These are phyloP conservation scores for Dillenia suffruticosa DNA, from an alignment of 164 flowering plant species.

Conservation along the genomic window DNA sequence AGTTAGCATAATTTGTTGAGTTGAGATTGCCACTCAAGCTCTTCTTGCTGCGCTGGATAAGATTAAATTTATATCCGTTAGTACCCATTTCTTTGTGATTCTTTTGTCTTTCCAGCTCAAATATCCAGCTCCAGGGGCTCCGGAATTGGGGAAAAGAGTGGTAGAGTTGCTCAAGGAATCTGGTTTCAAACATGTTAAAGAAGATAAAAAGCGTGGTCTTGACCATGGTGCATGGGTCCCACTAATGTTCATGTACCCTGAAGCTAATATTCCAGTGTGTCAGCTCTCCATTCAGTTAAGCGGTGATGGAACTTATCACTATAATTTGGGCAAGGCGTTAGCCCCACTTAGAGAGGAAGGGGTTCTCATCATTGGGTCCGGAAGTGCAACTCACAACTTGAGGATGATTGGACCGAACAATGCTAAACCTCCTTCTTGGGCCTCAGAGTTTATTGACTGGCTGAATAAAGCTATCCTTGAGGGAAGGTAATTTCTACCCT, in stretches of 20 bases:
- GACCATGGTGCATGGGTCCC: slow-evolving; percentile 97
- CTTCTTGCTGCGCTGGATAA: no score
- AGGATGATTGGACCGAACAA: slow-evolving; percentile 17
- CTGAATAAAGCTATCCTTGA: slow-evolving; percentile 58
- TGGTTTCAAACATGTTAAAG: slow-evolving; percentile 45
- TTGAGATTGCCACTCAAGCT: no score
- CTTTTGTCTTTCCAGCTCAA: slow-evolving; percentile 33
- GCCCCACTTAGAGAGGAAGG: slow-evolving; percentile 79
- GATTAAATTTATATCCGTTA: no score
- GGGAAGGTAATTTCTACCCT: slow-evolving; percentile 46
- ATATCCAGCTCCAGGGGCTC: slow-evolving; percentile 87
- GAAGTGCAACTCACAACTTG: slow-evolving; percentile 75
- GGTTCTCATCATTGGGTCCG: slow-evolving; percentile 79
- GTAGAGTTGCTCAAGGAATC: slow-evolving; percentile 46
- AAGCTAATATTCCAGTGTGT: slow-evolving; percentile 75
- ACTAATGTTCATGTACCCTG: slow-evolving; percentile 83
- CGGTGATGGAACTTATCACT: slow-evolving; percentile 60
- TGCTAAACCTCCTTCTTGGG: slow-evolving; percentile 45
- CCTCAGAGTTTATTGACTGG: slow-evolving; percentile 70
- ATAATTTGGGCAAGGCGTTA: slow-evolving; percentile 75
- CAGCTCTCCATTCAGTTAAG: slow-evolving; percentile 68
- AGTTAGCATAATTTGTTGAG: no score
- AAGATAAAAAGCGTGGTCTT: slow-evolving; percentile 71
- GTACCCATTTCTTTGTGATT: no score
- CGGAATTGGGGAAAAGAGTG: slow-evolving; percentile 56